phyloP scores from a whole-genome alignment of 495 filamentous ascomycete genomes.

The Penicillium paradoxum region DNA sequence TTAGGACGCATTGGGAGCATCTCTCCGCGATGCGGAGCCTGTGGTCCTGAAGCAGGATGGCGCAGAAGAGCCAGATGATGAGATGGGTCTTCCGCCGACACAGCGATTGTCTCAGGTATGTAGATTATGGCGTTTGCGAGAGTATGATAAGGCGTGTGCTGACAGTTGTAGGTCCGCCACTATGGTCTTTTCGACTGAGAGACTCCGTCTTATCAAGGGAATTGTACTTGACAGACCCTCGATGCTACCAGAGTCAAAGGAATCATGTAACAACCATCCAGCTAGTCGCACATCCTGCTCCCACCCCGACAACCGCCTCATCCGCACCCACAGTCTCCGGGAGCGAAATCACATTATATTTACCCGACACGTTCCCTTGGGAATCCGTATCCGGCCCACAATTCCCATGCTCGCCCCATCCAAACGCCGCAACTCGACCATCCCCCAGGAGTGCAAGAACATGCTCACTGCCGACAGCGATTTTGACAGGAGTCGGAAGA shows the following conservation, averaged over 20 bases:
- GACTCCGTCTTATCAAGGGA: background rate
- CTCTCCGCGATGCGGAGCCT: slow-evolving; percentile 25
- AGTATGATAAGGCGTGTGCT: slow-evolving; percentile 2
- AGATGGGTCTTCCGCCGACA: slow-evolving; percentile 45
- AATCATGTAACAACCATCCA: slow-evolving; percentile 57
- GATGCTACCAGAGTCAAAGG: background rate
- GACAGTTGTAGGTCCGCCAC: slow-evolving; percentile 33
- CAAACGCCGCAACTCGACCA: slow-evolving; percentile 68
- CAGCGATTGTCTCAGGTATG: slow-evolving; percentile 48
- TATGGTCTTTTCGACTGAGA: slow-evolving; percentile 44
- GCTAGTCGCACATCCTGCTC: slow-evolving; percentile 85
- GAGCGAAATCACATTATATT: slow-evolving; percentile 57
- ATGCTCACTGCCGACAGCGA: slow-evolving; percentile 89
- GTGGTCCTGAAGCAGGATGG: slow-evolving; percentile 15
- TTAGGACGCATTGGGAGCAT: slow-evolving; percentile 33
- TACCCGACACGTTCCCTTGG: slow-evolving; percentile 60
- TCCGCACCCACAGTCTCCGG: slow-evolving; percentile 21
- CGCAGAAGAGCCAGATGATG: slow-evolving; percentile 20
- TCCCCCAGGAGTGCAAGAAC: slow-evolving; percentile 60
- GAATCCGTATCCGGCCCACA: slow-evolving; percentile 65
- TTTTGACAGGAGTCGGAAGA: slow-evolving; percentile 44
- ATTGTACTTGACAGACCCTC: background rate
- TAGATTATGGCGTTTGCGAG: background rate
- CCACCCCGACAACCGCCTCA: slow-evolving; percentile 49
- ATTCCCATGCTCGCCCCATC: slow-evolving; percentile 97